Evolutionary conservation across 176 grass and related monocot species (phyloP), one percentile per base, ranked within the genome.

Genomic region (Panicum miliaceum): DNA sequence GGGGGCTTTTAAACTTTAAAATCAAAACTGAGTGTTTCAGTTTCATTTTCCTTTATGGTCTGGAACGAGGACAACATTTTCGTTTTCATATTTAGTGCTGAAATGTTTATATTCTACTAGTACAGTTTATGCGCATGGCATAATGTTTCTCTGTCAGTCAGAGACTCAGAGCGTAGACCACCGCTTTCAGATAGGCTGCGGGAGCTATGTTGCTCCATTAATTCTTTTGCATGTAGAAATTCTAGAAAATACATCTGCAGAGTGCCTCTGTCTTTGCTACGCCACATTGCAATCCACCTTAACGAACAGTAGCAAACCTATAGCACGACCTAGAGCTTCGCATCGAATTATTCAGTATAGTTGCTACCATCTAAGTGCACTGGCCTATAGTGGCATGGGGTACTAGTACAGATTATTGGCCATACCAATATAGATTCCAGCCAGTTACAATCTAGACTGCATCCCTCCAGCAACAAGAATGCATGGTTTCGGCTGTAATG

Each of bases 401-500:
- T 77, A 60, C 64, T 51, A 50, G 12, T 37, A 15, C 20, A 62
- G 1, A 77, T 77, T 77, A 69, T 76, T 68, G 12, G 27, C 18
- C n/a, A 81, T 38, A 11, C 13, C 4, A 45, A 42, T 23, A 3
- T 23, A 68, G 12, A 69, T 22, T 69, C 13, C 20, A 70, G 40
- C 38, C 38, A 43, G 5, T 84, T 88, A 93, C 51, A 97, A 77
- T 51, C 94, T 94, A 51, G 94, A 97, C 37, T 81, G 94, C 3
- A n/a, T 82, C 27, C 94, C 92, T 27, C 94, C 94, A 42, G 94
- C 94, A 85, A 98, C 85, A 63, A 95, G 93, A 19, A 95, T 85
- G n/a, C n/a, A n/a, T n/a, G 9, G 92, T 98, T 98, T 98, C 96
- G 18, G 85, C 96, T 15, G 96, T 95, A 52, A 98, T 95, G 77